Evolutionary conservation across 306 rosid species (phyloP).

Genomic region (Albizia julibrissin): DNA sequence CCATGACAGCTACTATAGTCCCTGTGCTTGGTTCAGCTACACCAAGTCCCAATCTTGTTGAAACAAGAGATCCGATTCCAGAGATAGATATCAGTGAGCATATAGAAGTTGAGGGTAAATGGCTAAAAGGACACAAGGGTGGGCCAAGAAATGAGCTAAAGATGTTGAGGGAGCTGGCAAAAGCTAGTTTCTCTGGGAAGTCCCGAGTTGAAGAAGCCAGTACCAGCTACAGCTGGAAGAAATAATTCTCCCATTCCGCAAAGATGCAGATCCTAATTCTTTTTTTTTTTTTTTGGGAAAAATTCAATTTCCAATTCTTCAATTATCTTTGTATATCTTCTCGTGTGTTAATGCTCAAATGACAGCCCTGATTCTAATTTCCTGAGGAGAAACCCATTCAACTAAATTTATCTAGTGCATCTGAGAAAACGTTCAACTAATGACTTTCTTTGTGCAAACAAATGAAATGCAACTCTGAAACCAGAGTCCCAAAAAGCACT

Average conservation of each 20-base stretch:
- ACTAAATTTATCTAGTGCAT: not conserved
- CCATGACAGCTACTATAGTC: constrained; percentile 66
- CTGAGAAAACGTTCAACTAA: not conserved
- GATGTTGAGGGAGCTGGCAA: constrained; percentile 63
- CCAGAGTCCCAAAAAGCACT: not conserved
- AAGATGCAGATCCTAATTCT: not conserved
- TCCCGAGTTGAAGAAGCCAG: constrained; percentile 48
- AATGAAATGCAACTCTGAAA: not conserved
- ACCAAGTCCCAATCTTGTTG: constrained; percentile 37
- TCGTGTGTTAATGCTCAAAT: not conserved
- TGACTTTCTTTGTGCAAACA: not conserved
- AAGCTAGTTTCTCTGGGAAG: constrained; percentile 59
- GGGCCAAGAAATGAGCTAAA: constrained; percentile 50
- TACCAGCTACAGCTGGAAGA: constrained; percentile 45
- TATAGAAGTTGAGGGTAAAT: constrained; percentile 47
- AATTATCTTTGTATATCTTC: constrained; percentile 25
- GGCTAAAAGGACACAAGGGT: constrained; percentile 44
- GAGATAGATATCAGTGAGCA: constrained; percentile 27
- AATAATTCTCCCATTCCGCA: not conserved
- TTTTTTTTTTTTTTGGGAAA: constrained; percentile 21
- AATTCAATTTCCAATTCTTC: constrained; percentile 11
- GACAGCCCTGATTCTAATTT: not conserved
- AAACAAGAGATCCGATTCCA: constrained; percentile 20
- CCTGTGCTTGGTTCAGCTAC: constrained; percentile 60
- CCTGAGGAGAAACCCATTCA: not conserved